A percentile compares a stretch with the other conserved stretches of the same genome.
Evolutionary conservation across 768 basidiomycete species (phyloP).

Genomic region (Lentinula sp.): DNA sequence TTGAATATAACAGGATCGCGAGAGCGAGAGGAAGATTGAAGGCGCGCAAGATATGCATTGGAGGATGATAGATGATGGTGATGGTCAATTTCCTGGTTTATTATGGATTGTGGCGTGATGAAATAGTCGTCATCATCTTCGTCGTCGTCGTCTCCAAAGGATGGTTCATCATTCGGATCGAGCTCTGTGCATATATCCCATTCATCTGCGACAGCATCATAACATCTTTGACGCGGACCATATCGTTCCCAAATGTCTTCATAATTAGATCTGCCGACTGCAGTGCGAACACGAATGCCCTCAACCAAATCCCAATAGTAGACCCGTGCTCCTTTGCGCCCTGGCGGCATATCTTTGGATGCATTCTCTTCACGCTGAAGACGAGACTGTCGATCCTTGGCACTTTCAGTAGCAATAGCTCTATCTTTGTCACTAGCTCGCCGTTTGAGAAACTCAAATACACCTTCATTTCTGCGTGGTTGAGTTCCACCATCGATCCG

Average conservation of each 20-base stretch:
- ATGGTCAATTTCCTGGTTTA: no score
- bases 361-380: neutral
- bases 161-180: constrained; percentile 24
- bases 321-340: neutral
- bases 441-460: neutral
- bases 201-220: neutral
- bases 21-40: no score
- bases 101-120: no score
- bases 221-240: neutral
- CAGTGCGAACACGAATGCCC: no score
- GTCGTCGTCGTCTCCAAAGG: constrained; percentile 22
- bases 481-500: neutral
- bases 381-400: neutral
- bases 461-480: neutral
- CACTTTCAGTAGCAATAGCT: neutral
- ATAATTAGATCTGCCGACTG: no score
- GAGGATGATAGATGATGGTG: no score
- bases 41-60: no score
- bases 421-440: neutral
- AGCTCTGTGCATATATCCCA: constrained; percentile 13
- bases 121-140: no score
- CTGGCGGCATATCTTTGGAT: neutral
- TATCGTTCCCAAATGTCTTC: neutral
- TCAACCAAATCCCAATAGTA: neutral
- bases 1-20: no score